Evolutionary conservation across 257 asterid species (phyloP), one percentile per base, ranked within the genome.

Genomic region (Petunia axillaris): DNA sequence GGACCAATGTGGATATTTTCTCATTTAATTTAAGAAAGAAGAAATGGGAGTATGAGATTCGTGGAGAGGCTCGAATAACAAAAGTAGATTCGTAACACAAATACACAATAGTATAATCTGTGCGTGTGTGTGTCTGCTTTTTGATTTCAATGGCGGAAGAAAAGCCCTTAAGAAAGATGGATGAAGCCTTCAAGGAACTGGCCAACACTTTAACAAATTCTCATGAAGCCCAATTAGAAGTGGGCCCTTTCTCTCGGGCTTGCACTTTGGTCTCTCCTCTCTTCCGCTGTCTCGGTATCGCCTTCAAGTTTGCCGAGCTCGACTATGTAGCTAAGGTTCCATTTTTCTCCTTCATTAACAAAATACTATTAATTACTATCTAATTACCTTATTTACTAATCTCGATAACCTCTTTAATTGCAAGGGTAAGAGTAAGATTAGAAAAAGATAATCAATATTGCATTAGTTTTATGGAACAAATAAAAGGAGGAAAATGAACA

Each of bases 201-300:
- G 87, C 92, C 85, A 46, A 78, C 76, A 74, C 76, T 38, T 64
- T 95, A 25, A 25, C 25, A 39, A 83, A 78, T 83, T 80, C 87
- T 38, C 87, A 80, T 6, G 93, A 89, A 82, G 88, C 88, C 25
- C 87, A 75, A 13, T 87, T 95, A 75, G 94, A 91, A 58, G 88
- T 93, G 14, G 92, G 73, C 77, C 80, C 86, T 6, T 93, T 95
- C 84, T 91, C 97, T 59, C 83, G 85, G 5, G 98, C 98, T 85
- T 93, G 98, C 81, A 87, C 97, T 52, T 87, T 89, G 80, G 97
- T 95, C 44, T 91, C 98, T 50, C 98, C 98, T 65, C 97, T 95
- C 63, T 95, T 95, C 82, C 89, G 98, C 43, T 95, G 98, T 84
- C 97, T 95, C 3, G 98, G 98, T 53, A 89, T 95, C 87, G 98